Percentiles rank a stretch among this genome's conserved stretches.
phyloP scores from a whole-genome alignment of 129 eudicot species.

The Helianthus tuberosus region DNA sequence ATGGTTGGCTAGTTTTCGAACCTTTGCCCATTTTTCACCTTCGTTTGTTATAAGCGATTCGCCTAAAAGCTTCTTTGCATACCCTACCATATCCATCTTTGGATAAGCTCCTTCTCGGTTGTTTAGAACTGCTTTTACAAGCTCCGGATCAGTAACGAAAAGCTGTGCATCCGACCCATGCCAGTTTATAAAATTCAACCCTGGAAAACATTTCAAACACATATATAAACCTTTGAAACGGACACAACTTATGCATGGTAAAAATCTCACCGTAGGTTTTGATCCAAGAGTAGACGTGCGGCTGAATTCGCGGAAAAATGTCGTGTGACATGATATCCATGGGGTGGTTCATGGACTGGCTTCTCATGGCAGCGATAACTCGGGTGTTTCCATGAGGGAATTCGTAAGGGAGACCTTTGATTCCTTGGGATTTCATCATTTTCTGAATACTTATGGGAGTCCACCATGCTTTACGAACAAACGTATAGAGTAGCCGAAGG shows the following conservation, averaged over 20 bases:
- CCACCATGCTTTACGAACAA: constrained; percentile 59
- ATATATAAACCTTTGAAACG: background rate
- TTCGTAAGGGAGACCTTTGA: constrained; percentile 49
- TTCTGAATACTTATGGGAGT: constrained; percentile 42
- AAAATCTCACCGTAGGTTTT: constrained; percentile 50
- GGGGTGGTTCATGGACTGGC: constrained; percentile 49
- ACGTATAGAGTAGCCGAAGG: constrained; percentile 28
- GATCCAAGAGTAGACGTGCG: constrained; percentile 64
- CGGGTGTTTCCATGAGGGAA: constrained; percentile 67
- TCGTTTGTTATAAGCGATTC: constrained; percentile 63
- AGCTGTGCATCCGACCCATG: constrained; percentile 68
- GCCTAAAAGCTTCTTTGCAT: constrained; percentile 68
- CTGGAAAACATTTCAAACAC: constrained; percentile 28
- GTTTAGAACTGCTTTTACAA: constrained; percentile 62
- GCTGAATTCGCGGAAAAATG: constrained; percentile 62
- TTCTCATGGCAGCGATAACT: constrained; percentile 50
- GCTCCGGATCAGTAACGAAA: constrained; percentile 63
- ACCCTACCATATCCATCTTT: constrained; percentile 70
- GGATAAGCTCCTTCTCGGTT: constrained; percentile 67
- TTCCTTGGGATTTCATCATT: constrained; percentile 53
- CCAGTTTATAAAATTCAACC: constrained; percentile 60
- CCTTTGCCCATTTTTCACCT: constrained; percentile 81
- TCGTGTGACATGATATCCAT: constrained; percentile 54
- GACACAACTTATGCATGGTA: background rate
- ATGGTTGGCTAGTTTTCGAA: constrained; percentile 66